Evolutionary conservation across 441 rosid genomes (phyloP), one percentile per base, ranked within the genome.

Genomic region (Croton laevigatus): DNA sequence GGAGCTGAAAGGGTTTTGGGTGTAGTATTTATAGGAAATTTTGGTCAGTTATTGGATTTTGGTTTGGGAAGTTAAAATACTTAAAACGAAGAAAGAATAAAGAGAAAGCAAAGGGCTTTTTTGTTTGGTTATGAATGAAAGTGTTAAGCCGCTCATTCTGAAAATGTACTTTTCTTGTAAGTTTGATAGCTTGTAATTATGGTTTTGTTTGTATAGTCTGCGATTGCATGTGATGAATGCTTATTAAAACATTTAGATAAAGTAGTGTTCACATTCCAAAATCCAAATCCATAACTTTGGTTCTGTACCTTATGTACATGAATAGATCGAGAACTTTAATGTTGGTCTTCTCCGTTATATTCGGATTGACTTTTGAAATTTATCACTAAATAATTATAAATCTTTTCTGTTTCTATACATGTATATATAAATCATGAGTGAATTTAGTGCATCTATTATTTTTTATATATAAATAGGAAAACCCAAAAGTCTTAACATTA

Each of bases 21-120:
- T n/a, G 37, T 27, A 27, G 52, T 63, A 63, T 63, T 63, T 63
- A 63, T 63, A 63, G 66, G 19, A 44, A 22, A 42, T 63, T 16
- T 0, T 1, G 6, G 3, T 8, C 36, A 42, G 45, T n/a, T 5
- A 36, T 19, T 52, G 10, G 36, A 13, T 6, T 20, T 5, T n/a
- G 48, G 14, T 14, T 62, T 9, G 48, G 17, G 11, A 14, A 16
- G 38, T 37, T 17, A 38, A n/a, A 5, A 61, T 2, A n/a, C 40
- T 38, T 37, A 38, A 17, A 9, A 40, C 5, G 23, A 10, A 19
- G 3, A 17, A 61, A 10, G 45, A 4, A 42, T 5, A 3, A 42
- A 61, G 20, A 6, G 16, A 34, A 62, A 42, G 46, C 14, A 44
- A 10, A 8, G 17, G 13, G 5, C 10, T 3, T 16, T 36, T 6